A percentile compares a stretch with the other conserved stretches of the same genome.
Evolutionary conservation across 2,329 filamentous ascomycete species (phyloP).

Genomic region (Fusarium tupiense): DNA sequence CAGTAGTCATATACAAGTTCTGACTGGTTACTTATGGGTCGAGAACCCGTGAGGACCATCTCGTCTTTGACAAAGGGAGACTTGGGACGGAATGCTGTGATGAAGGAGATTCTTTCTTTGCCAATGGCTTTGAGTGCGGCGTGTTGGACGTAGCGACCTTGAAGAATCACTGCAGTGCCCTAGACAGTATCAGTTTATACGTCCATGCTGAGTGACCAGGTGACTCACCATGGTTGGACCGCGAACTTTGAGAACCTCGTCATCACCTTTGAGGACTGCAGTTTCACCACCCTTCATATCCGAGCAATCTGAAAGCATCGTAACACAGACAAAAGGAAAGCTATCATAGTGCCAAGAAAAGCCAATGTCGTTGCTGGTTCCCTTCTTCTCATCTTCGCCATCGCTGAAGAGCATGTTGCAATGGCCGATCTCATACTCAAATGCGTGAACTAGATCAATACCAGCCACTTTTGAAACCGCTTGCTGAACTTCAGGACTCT

Average conservation of each 20-base stretch:
- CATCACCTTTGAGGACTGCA: slow-evolving; percentile 63
- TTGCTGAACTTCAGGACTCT: slow-evolving; percentile 53
- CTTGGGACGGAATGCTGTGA: slow-evolving; percentile 72
- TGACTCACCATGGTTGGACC: slow-evolving; percentile 66
- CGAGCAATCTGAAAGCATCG: slow-evolving; percentile 71
- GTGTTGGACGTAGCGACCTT: slow-evolving; percentile 74
- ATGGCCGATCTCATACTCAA: slow-evolving; percentile 66
- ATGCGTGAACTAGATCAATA: slow-evolving; percentile 62
- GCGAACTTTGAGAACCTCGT: slow-evolving; percentile 66
- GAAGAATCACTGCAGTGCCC: slow-evolving; percentile 73
- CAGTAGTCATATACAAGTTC: slow-evolving; percentile 20
- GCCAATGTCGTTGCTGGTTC: slow-evolving; percentile 56
- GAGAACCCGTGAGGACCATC: slow-evolving; percentile 67
- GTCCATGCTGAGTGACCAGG: too few relatives aligned
- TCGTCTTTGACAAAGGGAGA: slow-evolving; percentile 66
- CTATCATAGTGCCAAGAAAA: slow-evolving; percentile 71
- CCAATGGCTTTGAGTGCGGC: slow-evolving; percentile 67
- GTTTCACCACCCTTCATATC: slow-evolving; percentile 74
- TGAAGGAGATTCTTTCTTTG: slow-evolving; percentile 71
- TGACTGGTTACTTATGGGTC: slow-evolving; percentile 58
- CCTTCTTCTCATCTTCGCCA: slow-evolving; percentile 51
- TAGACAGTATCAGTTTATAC: slow-evolving; percentile 24
- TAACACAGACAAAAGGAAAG: slow-evolving; percentile 76
- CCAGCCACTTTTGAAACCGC: slow-evolving; percentile 63
- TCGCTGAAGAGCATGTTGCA: slow-evolving; percentile 64